These are phyloP conservation scores for Alternaria brassicicola DNA, from an alignment of 2,329 filamentous ascomycete species.

Conservation along the genomic window DNA sequence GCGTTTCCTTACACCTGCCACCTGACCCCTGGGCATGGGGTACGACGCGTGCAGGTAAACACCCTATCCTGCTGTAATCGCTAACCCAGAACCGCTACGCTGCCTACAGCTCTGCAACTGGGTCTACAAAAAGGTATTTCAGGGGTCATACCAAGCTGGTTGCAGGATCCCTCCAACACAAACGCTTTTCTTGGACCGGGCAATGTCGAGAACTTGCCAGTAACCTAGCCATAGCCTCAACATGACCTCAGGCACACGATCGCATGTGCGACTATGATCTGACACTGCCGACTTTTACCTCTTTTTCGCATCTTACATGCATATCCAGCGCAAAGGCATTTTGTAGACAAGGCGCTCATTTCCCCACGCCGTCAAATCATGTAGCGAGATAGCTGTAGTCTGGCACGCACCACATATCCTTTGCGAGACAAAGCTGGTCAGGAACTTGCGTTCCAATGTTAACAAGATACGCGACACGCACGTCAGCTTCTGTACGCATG, in stretches of 20 bases:
- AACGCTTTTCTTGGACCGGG: neutral
- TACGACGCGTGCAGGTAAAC: neutral
- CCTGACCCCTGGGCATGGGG: neutral
- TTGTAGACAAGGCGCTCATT: neutral
- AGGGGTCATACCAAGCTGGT: neutral
- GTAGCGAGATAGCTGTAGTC: neutral
- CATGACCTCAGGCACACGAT: no score
- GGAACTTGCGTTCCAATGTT: neutral
- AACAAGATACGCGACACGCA: neutral
- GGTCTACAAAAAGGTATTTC: neutral
- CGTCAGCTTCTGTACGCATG: neutral
- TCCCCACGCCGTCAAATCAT: neutral
- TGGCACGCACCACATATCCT: neutral
- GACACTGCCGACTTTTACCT: neutral
- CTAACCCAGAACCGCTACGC: neutral
- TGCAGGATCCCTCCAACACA: neutral
- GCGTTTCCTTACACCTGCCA: neutral
- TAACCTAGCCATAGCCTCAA: neutral
- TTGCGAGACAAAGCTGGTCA: neutral
- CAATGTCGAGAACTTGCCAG: neutral
- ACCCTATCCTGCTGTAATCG: neutral
- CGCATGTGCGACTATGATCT: neutral
- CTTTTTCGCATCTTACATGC: neutral
- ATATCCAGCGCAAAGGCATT: neutral
- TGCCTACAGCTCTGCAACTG: neutral